Evolutionary conservation across 2,329 filamentous ascomycete genomes (phyloP).

Genomic region (Phialemoniopsis sp.): DNA sequence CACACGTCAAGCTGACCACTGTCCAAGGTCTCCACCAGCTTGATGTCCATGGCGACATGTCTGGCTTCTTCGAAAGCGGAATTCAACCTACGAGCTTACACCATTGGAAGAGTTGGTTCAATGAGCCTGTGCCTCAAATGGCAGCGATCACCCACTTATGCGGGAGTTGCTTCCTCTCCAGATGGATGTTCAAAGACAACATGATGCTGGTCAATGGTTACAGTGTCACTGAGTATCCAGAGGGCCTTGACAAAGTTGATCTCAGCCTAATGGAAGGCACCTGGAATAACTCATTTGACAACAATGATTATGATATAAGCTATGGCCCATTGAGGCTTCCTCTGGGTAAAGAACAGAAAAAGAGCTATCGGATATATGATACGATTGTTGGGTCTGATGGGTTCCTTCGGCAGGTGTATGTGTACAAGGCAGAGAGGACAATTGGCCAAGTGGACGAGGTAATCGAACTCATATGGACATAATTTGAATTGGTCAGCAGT

Average conservation of each 20-base stretch:
- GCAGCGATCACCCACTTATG: slow-evolving; percentile 45
- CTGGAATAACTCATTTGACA: slow-evolving; percentile 39
- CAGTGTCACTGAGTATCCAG: slow-evolving; percentile 45
- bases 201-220: slow-evolving; percentile 56
- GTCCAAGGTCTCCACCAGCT: slow-evolving; percentile 54
- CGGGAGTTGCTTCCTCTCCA: slow-evolving; percentile 54
- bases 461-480: slow-evolving; percentile 44
- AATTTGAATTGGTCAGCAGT: too few species aligned
- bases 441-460: slow-evolving; percentile 44
- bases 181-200: slow-evolving; percentile 43
- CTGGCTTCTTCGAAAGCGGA: slow-evolving; percentile 58
- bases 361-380: slow-evolving; percentile 44
- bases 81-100: slow-evolving; percentile 51
- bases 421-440: too few species aligned
- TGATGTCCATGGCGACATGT: slow-evolving; percentile 49
- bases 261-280: slow-evolving; percentile 48
- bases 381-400: slow-evolving; percentile 32
- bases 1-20: slow-evolving; percentile 46
- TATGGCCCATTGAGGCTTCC: slow-evolving; percentile 44
- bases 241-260: slow-evolving; percentile 30
- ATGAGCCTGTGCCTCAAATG: slow-evolving; percentile 44
- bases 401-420: slow-evolving; percentile 49
- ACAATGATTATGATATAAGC: slow-evolving; percentile 48
- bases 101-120: slow-evolving; percentile 61
- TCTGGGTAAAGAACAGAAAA: slow-evolving; percentile 36